A percentile compares a stretch with the other conserved stretches of the same genome.
phyloP scores from a whole-genome alignment of 257 asterid species.

The Coffea eugenioides region DNA sequence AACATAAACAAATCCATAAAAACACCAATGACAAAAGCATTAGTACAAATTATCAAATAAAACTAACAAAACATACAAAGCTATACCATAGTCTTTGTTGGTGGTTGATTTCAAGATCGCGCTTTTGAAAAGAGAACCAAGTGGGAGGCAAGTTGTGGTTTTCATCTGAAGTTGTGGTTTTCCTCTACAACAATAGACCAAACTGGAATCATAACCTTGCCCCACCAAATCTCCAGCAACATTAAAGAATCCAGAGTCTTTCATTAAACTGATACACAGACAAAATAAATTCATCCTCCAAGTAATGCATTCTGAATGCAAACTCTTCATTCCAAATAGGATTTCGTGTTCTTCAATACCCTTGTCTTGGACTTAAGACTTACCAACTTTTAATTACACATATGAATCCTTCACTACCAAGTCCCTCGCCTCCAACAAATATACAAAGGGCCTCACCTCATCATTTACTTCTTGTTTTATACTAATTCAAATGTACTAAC shows the following conservation, averaged over 20 bases:
- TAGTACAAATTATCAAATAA: not conserved
- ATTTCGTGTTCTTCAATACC: conserved; percentile 45
- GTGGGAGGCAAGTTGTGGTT: conserved; percentile 67
- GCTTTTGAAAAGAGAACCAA: conserved; percentile 66
- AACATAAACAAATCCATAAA: not conserved
- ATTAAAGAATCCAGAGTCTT: conserved; percentile 54
- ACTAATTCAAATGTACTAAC: too few species aligned
- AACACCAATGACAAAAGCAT: not conserved
- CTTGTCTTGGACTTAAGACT: conserved; percentile 60
- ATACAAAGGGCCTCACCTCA: conserved; percentile 56
- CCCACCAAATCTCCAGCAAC: conserved; percentile 53
- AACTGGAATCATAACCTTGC: conserved; percentile 70
- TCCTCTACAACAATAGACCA: conserved; percentile 63
- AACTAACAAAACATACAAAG: conserved; percentile 3
- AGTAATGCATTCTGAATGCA: conserved; percentile 56
- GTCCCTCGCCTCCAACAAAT: conserved; percentile 63
- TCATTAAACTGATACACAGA: conserved; percentile 51
- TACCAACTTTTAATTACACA: conserved; percentile 66
- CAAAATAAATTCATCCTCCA: conserved; percentile 61
- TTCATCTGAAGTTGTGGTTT: conserved; percentile 59
- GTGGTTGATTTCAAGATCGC: conserved; percentile 32
- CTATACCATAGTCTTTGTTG: conserved; percentile 50
- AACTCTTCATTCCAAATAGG: conserved; percentile 92
- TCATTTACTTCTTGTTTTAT: too few species aligned
- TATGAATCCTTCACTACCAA: conserved; percentile 59